Evolutionary conservation across 1,284 basidiomycete species (phyloP).

Genomic region (Prillingera fragicola): DNA sequence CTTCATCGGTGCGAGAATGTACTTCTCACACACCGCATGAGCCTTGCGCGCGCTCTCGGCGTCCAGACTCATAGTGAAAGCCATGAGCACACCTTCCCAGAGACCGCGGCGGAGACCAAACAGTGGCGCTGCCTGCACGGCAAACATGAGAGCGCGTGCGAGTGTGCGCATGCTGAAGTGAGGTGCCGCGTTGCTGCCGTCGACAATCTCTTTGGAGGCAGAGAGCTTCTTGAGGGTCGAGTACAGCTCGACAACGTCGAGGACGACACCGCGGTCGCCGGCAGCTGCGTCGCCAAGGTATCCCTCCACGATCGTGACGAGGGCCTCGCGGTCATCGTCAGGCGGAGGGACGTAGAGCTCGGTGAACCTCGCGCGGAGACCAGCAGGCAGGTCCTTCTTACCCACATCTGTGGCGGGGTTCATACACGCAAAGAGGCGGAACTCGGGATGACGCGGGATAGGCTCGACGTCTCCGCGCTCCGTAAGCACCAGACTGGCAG

Average conservation of each 20-base stretch:
- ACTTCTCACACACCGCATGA: slow-evolving; percentile 63
- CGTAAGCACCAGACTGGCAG: slow-evolving; percentile 83
- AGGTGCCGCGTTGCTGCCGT: slow-evolving; percentile 90
- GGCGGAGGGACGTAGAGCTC: slow-evolving; percentile 93
- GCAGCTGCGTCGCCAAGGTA: slow-evolving; percentile 82
- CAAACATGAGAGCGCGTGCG: slow-evolving; percentile 84
- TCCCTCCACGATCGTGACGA: slow-evolving; percentile 79
- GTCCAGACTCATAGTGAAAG: slow-evolving; percentile 93
- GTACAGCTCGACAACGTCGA: slow-evolving; percentile 92
- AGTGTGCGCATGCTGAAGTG: slow-evolving; percentile 98
- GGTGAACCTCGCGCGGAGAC: slow-evolving; percentile 86
- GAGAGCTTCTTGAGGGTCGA: slow-evolving; percentile 73
- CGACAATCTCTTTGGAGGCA: slow-evolving; percentile 75
- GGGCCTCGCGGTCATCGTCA: slow-evolving; percentile 84
- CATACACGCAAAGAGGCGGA: slow-evolving; percentile 98
- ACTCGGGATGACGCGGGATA: slow-evolving; percentile 85
- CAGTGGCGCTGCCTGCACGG: slow-evolving; percentile 68
- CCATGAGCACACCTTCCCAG: slow-evolving; percentile 96
- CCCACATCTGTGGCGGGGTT: slow-evolving; percentile 99
- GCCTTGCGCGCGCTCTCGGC: slow-evolving; percentile 66
- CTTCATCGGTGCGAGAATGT: slow-evolving; percentile 75
- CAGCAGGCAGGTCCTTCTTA: slow-evolving; percentile 90
- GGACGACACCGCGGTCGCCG: slow-evolving; percentile 79
- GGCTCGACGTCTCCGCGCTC: slow-evolving; percentile 91
- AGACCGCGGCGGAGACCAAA: slow-evolving; percentile 82